A percentile compares a stretch with the other conserved stretches of the same genome.
phyloP scores from a whole-genome alignment of 2,329 filamentous ascomycete genomes.

The Cladophialophora carrionii region DNA sequence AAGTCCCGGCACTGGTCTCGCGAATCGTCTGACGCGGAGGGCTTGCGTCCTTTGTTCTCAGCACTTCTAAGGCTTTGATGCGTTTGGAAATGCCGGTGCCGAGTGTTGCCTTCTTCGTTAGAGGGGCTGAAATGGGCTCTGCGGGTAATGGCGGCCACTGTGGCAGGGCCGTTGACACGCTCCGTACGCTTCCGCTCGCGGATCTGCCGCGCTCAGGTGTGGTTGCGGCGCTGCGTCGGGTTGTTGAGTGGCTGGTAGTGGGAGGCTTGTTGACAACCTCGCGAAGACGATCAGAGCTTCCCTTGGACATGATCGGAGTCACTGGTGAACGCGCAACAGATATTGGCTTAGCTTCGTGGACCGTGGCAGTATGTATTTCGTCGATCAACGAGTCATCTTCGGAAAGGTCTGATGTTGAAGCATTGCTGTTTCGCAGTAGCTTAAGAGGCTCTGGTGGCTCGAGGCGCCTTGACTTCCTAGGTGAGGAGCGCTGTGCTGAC shows the following conservation, averaged over 20 bases:
- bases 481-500: not conserved
- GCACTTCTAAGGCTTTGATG: conserved; percentile 88
- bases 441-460: conserved; percentile 24
- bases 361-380: conserved; percentile 77
- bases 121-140: conserved; percentile 50
- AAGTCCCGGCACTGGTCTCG: conserved; percentile 37
- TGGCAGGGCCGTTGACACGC: conserved; percentile 35
- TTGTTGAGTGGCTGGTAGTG: conserved; percentile 13
- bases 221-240: conserved; percentile 25
- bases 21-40: conserved; percentile 41
- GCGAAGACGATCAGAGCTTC: conserved; percentile 30
- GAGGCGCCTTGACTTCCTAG: conserved; percentile 14
- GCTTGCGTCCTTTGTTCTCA: conserved; percentile 47
- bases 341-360: conserved; percentile 81
- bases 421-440: conserved; percentile 39
- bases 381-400: conserved; percentile 85
- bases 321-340: conserved; percentile 82
- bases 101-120: conserved; percentile 76
- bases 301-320: conserved; percentile 61
- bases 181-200: conserved; percentile 31
- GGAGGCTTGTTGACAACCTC: conserved; percentile 32
- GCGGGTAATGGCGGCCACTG: conserved; percentile 37
- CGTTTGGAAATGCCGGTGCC: conserved; percentile 90
- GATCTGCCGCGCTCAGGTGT: conserved; percentile 28
- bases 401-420: conserved; percentile 53